Evolutionary conservation across 1,284 basidiomycete species (phyloP).

Genomic region (Apiotrichum brassicae): DNA sequence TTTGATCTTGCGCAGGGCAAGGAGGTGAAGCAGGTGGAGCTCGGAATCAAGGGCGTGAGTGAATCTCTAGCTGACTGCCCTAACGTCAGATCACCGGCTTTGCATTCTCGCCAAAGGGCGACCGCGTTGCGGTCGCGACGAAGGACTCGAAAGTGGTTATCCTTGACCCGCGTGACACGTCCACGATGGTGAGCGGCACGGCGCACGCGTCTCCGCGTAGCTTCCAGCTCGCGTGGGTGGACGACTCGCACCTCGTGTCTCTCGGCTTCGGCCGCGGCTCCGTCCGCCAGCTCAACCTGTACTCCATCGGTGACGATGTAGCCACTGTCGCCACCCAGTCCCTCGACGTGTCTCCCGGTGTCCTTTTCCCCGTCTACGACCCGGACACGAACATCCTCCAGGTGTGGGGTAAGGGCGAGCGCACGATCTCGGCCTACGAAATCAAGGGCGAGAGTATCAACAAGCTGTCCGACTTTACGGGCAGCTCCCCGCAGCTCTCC

Average conservation of each 20-base stretch:
- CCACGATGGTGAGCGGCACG: conserved; percentile 20
- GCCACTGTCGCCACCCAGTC: conserved; percentile 27
- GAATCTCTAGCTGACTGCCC: not conserved
- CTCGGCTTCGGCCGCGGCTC: conserved; percentile 49
- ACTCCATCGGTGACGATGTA: conserved; percentile 26
- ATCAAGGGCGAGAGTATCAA: conserved; percentile 33
- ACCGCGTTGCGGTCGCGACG: conserved; percentile 44
- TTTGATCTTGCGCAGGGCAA: conserved; percentile 32
- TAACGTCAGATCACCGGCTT: conserved; percentile 36
- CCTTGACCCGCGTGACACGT: conserved; percentile 43
- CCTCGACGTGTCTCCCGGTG: conserved; percentile 49
- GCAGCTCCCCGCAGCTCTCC: conserved; percentile 41
- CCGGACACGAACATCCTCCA: conserved; percentile 48
- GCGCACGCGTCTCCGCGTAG: conserved; percentile 46
- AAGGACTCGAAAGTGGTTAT: conserved; percentile 47
- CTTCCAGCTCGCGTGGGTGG: conserved; percentile 48
- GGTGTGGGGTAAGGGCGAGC: conserved; percentile 50
- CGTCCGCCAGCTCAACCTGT: conserved; percentile 47
- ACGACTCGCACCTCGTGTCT: conserved; percentile 39
- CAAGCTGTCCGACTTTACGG: conserved; percentile 44
- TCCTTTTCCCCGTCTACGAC: conserved; percentile 49
- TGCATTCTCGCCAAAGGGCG: conserved; percentile 42
- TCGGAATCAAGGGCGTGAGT: conserved; percentile 28
- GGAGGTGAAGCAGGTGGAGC: conserved; percentile 16
- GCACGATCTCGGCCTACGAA: conserved; percentile 47